These are phyloP conservation scores for Ormosia emarginata DNA, from an alignment of 306 rosid genomes.

Conservation along the genomic window DNA sequence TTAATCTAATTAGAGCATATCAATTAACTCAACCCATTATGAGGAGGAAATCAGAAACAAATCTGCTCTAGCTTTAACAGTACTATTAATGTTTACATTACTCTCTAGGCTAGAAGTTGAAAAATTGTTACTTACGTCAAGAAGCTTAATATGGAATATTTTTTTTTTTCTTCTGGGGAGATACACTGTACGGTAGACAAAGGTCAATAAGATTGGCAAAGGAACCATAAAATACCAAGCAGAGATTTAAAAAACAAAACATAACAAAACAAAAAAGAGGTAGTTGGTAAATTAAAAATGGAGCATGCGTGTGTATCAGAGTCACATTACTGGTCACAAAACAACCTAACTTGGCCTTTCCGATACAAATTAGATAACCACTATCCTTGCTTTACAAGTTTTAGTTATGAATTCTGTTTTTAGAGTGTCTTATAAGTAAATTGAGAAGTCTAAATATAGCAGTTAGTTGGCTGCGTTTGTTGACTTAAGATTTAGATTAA, in stretches of 20 bases:
- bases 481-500: constrained; percentile 11
- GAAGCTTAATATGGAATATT: neutral
- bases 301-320: constrained; percentile 16
- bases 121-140: constrained; percentile 7
- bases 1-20: neutral
- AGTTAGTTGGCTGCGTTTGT: constrained; percentile 37
- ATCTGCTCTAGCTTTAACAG: neutral
- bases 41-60: neutral
- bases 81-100: neutral
- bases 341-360: constrained; percentile 47
- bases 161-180: neutral
- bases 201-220: neutral
- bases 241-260: neutral
- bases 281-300: constrained; percentile 26
- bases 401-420: constrained; percentile 13
- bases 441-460: constrained; percentile 3
- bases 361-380: constrained; percentile 44
- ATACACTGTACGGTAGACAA: neutral
- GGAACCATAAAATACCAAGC: neutral
- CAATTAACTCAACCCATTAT: neutral
- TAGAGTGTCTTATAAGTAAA: constrained; percentile 74
- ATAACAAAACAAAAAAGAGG: neutral
- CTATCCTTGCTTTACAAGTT: constrained; percentile 46
- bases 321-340: constrained; percentile 17
- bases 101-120: neutral